Conservation (phyloP, 192 early-diverging fungal species). For the Spinellus fusiger region DNA sequence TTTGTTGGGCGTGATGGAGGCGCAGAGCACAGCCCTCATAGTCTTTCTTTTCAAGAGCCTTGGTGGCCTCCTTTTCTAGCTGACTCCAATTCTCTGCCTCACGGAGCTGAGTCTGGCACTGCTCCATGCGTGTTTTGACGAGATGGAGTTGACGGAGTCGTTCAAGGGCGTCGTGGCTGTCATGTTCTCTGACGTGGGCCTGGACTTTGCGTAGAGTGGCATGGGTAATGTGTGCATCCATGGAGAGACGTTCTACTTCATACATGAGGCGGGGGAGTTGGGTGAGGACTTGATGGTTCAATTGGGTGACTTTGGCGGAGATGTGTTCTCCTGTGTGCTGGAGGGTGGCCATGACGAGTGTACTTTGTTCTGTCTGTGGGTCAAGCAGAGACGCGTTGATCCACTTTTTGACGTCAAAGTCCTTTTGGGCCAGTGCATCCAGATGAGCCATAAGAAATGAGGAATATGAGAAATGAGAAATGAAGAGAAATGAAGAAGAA, state of each 20-base stretch:
- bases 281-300: slow-evolving; percentile 50
- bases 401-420: slow-evolving; percentile 64
- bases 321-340: slow-evolving; percentile 53
- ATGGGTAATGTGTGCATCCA: slow-evolving; percentile 44
- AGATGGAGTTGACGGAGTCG: slow-evolving; percentile 55
- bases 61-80: slow-evolving; percentile 58
- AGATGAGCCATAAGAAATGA: not conserved
- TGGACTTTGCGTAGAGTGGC: slow-evolving; percentile 39
- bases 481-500: not conserved
- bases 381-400: slow-evolving; percentile 42
- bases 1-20: slow-evolving; percentile 61
- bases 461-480: not conserved
- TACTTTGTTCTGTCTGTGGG: slow-evolving; percentile 38
- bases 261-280: slow-evolving; percentile 57
- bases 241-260: slow-evolving; percentile 53
- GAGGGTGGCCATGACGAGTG: slow-evolving; percentile 49
- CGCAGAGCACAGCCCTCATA: slow-evolving; percentile 53
- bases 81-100: slow-evolving; percentile 81
- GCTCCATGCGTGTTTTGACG: slow-evolving; percentile 64
- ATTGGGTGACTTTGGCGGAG: slow-evolving; percentile 43
- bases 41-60: slow-evolving; percentile 57
- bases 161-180: slow-evolving; percentile 54
- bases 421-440: slow-evolving; percentile 14
- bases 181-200: slow-evolving; percentile 29
- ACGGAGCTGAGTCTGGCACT: slow-evolving; percentile 48